Percentiles rank a stretch among this genome's conserved stretches.
Evolutionary conservation across 2,329 filamentous ascomycete genomes (phyloP).

Genomic region (Diaporthe ampelina): DNA sequence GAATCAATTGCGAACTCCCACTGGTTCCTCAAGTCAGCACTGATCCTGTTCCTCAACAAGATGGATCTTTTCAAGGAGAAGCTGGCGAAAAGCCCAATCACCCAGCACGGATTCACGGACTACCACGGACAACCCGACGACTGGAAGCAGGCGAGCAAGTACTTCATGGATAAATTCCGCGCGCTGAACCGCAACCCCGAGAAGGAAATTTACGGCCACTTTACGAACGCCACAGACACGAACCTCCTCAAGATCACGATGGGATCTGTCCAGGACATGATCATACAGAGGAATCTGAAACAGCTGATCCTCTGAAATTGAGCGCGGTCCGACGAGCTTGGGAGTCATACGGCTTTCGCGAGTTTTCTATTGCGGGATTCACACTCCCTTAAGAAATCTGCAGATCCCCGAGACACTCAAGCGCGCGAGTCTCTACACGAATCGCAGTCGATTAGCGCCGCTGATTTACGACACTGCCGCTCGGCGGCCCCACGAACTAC

Average conservation of each 20-base stretch:
- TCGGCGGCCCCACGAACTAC: constrained; percentile 27
- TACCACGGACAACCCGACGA: constrained; percentile 80
- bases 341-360: constrained; percentile 22
- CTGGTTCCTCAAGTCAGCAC: constrained; percentile 86
- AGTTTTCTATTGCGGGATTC: constrained; percentile 3
- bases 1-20: constrained; percentile 89
- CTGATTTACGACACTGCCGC: constrained; percentile 28
- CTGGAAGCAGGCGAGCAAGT: constrained; percentile 81
- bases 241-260: constrained; percentile 89
- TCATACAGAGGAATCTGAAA: constrained; percentile 86
- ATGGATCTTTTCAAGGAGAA: constrained; percentile 89
- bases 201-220: constrained; percentile 74
- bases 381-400: neutral
- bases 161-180: constrained; percentile 86
- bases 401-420: constrained; percentile 29
- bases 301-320: constrained; percentile 76
- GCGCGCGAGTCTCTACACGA: constrained; percentile 35
- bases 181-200: constrained; percentile 79
- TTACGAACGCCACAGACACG: constrained; percentile 74
- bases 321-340: constrained; percentile 40
- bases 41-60: constrained; percentile 90
- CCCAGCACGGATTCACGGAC: constrained; percentile 81
- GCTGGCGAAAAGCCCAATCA: constrained; percentile 77
- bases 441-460: constrained; percentile 42
- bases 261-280: constrained; percentile 89